Evolutionary conservation across 768 basidiomycete species (phyloP).

Genomic region (Trametes cingulata): DNA sequence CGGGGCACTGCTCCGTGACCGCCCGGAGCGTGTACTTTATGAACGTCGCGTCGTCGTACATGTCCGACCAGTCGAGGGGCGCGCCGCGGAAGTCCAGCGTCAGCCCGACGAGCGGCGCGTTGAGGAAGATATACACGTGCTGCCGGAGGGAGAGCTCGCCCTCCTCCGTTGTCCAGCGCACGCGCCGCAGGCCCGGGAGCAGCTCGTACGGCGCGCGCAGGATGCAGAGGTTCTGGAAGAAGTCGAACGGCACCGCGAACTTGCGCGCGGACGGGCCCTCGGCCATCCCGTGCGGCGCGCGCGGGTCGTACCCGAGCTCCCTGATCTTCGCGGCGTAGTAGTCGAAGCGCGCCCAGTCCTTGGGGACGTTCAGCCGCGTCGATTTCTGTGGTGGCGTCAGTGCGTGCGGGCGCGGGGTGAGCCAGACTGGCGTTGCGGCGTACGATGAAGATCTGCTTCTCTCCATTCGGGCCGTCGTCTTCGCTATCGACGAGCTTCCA

Average conservation of each 20-base stretch:
- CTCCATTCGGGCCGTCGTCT: background rate
- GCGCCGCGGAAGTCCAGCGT: background rate
- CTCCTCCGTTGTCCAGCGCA: constrained; percentile 11
- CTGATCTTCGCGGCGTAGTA: constrained; percentile 9
- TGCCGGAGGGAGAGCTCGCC: background rate
- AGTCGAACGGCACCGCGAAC: background rate
- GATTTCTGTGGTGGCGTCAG: background rate
- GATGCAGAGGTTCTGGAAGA: background rate
- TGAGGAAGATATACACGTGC: constrained; percentile 1
- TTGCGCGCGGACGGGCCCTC: background rate
- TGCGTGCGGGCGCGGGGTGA: background rate
- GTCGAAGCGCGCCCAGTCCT: constrained; percentile 9
- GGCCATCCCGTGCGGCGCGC: background rate
- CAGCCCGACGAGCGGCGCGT: background rate
- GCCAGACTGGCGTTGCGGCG: background rate
- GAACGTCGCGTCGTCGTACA: background rate
- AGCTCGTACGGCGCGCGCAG: constrained; percentile 3
- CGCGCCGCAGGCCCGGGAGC: constrained; percentile 2
- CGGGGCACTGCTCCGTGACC: background rate
- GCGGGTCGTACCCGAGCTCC: constrained; percentile 11
- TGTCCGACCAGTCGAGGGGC: background rate
- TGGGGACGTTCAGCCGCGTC: background rate
- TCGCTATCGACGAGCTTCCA: background rate
- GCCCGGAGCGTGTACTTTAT: constrained; percentile 6
- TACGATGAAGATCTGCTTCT: background rate